Conservation (phyloP, 352 stramenopile species). For the Globisporangium iwayamae region DNA sequence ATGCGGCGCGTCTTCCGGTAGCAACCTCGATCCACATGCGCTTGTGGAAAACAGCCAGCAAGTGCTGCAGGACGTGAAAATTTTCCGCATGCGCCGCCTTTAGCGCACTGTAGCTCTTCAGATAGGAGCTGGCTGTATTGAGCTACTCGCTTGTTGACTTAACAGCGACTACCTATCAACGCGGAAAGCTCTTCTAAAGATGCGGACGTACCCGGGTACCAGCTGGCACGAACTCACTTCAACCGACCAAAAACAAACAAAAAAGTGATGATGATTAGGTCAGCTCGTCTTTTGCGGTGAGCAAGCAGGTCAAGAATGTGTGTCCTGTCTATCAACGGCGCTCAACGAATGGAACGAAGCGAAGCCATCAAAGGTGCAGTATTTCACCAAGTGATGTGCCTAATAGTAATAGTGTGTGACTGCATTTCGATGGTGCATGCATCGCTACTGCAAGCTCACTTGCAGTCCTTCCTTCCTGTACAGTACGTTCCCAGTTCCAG, state of each 20-base stretch:
- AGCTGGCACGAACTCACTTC: background rate
- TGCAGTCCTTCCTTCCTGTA: background rate
- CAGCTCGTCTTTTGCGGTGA: background rate
- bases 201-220: background rate
- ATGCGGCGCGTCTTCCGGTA: background rate
- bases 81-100: slow-evolving; percentile 46
- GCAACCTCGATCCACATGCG: background rate
- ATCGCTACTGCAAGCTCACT: no score
- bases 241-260: background rate
- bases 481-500: background rate
- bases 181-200: background rate
- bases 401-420: no score
- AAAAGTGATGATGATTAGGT: background rate
- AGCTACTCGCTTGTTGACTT: background rate
- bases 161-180: background rate
- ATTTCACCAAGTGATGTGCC: no score
- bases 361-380: no score
- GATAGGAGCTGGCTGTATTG: background rate
- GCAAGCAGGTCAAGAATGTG: background rate
- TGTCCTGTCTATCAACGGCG: background rate
- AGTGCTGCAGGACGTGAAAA: slow-evolving; percentile 65
- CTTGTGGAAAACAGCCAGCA: slow-evolving; percentile 12
- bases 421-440: no score
- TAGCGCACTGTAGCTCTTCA: slow-evolving; percentile 4
- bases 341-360: background rate